These are phyloP conservation scores for Penicillium sp. DNA, from an alignment of 2,329 filamentous ascomycete genomes.

Conservation along the genomic window DNA sequence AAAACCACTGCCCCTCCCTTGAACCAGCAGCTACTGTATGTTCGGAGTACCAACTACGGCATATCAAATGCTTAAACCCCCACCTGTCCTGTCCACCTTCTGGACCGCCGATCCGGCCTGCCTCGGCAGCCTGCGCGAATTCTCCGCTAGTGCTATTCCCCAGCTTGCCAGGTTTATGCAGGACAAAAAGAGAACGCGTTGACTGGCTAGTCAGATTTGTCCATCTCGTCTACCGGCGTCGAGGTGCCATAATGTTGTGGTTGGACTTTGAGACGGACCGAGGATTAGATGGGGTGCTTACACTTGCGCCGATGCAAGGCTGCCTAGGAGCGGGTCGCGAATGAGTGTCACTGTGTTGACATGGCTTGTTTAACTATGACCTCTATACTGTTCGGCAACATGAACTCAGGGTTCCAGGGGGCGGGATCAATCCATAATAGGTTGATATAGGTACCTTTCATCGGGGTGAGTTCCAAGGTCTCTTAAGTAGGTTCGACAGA, in stretches of 20 bases:
- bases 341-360: not conserved
- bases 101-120: constrained; percentile 10
- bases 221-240: not conserved
- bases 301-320: not conserved
- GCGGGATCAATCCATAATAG: too few relatives aligned
- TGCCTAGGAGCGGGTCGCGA: not conserved
- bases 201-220: not conserved
- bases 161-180: not conserved
- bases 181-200: too few relatives aligned
- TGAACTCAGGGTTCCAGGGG: too few relatives aligned
- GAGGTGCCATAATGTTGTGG: not conserved
- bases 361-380: too few relatives aligned
- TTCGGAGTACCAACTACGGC: not conserved
- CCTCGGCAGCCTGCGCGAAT: constrained; percentile 1
- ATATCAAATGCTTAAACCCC: constrained; percentile 23
- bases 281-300: not conserved
- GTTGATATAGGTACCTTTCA: too few relatives aligned
- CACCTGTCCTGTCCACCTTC: not conserved
- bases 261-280: not conserved
- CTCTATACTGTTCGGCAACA: too few relatives aligned
- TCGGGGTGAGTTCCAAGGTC: too few relatives aligned
- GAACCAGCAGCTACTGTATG: not conserved
- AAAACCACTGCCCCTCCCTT: not conserved
- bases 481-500: too few relatives aligned
- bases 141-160: not conserved